Conservation (phyloP, 2,329 filamentous ascomycete species). For the Aaosphaeria arxii region DNA sequence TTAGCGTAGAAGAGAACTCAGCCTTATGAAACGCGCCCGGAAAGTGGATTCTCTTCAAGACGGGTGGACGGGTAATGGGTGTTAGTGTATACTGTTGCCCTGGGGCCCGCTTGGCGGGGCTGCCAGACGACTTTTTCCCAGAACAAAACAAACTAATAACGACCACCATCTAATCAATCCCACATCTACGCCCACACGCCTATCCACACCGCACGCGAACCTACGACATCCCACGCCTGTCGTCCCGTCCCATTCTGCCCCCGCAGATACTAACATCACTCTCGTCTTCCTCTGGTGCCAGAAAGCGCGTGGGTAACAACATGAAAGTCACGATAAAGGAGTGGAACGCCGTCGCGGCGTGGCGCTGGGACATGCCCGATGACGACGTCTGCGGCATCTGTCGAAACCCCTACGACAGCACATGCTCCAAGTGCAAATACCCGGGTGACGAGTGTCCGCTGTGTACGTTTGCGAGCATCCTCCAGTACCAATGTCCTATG, state of each 20-base stretch:
- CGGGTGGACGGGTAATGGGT: no score
- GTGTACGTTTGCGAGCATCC: slow-evolving; percentile 52
- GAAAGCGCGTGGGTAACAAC: slow-evolving; percentile 1
- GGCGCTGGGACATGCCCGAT: slow-evolving; percentile 96
- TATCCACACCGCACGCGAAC: slow-evolving; percentile 11
- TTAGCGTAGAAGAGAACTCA: no score
- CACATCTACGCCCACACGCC: not conserved
- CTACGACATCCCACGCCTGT: slow-evolving; percentile 18
- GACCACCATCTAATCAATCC: no score
- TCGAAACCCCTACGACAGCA: slow-evolving; percentile 95
- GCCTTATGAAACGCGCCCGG: no score
- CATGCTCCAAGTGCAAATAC: slow-evolving; percentile 96
- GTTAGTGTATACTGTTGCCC: no score
- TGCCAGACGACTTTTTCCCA: no score
- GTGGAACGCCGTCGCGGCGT: slow-evolving; percentile 93
- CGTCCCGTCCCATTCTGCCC: slow-evolving; percentile 11
- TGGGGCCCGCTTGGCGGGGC: no score
- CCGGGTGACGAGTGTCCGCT: slow-evolving; percentile 94
- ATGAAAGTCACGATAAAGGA: slow-evolving; percentile 97
- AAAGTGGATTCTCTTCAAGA: no score
- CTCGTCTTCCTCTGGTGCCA: not conserved
- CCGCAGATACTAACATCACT: slow-evolving; percentile 5
- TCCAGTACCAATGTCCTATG: not conserved
- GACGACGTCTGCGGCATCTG: slow-evolving; percentile 99
- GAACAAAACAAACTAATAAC: no score